These are phyloP conservation scores for Triticum urartu DNA, from an alignment of 176 grass and related monocot species.

Conservation along the genomic window DNA sequence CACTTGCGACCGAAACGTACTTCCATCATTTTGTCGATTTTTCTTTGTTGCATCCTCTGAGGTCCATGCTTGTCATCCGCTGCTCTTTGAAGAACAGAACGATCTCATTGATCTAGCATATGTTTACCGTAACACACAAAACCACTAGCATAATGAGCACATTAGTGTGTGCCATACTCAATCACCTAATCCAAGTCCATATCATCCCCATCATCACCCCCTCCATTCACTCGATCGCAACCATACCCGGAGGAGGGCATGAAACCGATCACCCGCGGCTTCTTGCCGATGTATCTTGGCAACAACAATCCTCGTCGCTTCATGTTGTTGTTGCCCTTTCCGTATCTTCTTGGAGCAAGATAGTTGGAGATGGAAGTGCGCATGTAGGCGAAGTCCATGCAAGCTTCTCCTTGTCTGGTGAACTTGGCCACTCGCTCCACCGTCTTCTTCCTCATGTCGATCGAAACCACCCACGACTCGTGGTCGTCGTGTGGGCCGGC, in stretches of 20 bases:
- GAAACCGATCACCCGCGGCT: not conserved
- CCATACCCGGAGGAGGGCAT: not conserved
- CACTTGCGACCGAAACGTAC: no score
- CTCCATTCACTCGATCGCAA: no score
- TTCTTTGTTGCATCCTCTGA: no score
- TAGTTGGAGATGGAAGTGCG: constrained; percentile 3
- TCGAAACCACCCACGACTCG: not conserved
- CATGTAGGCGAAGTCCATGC: not conserved
- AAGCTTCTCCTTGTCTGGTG: not conserved
- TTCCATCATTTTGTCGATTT: no score
- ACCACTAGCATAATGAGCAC: not conserved
- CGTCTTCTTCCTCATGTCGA: not conserved
- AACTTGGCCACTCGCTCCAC: not conserved
- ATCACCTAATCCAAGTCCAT: constrained; percentile 34
- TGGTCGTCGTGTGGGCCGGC: not conserved
- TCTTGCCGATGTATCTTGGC: not conserved
- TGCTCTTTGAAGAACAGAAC: no score
- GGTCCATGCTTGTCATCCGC: no score
- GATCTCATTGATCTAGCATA: no score
- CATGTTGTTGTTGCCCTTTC: not conserved
- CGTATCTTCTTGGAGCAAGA: not conserved
- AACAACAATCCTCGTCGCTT: not conserved
- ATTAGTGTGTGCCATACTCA: not conserved
- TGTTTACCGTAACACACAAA: no score
- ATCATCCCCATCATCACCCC: constrained; percentile 31